These are phyloP conservation scores for Hericium alpestre DNA, from an alignment of 768 basidiomycete species.

Conservation along the genomic window DNA sequence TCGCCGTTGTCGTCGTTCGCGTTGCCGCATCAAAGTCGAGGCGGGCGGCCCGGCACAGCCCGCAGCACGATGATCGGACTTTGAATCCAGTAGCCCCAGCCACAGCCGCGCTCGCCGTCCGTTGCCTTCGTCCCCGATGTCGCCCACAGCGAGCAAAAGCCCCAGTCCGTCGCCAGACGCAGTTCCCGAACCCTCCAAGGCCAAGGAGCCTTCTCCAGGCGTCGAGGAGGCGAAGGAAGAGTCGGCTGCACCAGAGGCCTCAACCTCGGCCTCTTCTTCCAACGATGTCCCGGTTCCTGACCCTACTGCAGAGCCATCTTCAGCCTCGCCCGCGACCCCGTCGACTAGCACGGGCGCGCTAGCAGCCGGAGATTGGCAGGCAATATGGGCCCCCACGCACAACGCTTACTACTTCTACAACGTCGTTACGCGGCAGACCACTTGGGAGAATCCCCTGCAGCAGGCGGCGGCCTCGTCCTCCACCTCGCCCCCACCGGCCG, in stretches of 20 bases:
- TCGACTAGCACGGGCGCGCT: slow-evolving; percentile 7
- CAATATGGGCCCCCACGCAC: slow-evolving; percentile 67
- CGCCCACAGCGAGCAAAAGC: slow-evolving; percentile 3
- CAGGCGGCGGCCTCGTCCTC: slow-evolving; percentile 8
- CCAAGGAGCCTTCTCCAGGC: neutral
- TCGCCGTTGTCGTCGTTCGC: neutral
- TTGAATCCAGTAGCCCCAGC: neutral
- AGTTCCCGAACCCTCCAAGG: neutral
- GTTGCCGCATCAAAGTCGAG: neutral
- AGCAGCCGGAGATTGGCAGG: slow-evolving; percentile 50
- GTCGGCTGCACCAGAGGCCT: neutral
- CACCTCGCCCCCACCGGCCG: slow-evolving; percentile 8
- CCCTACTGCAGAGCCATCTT: neutral
- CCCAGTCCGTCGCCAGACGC: slow-evolving; percentile 1
- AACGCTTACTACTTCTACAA: slow-evolving; percentile 85
- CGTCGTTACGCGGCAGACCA: slow-evolving; percentile 62
- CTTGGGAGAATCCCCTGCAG: slow-evolving; percentile 72
- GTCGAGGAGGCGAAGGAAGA: neutral
- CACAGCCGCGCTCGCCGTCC: neutral
- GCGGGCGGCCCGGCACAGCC: no score
- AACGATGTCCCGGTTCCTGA: neutral
- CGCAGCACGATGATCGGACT: no score
- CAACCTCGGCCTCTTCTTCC: neutral
- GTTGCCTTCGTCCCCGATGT: slow-evolving; percentile 1
- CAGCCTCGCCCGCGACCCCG: slow-evolving; percentile 1